These are phyloP conservation scores for Leishmania amazonensis DNA, from an alignment of 208 protist genomes.

Conservation along the genomic window DNA sequence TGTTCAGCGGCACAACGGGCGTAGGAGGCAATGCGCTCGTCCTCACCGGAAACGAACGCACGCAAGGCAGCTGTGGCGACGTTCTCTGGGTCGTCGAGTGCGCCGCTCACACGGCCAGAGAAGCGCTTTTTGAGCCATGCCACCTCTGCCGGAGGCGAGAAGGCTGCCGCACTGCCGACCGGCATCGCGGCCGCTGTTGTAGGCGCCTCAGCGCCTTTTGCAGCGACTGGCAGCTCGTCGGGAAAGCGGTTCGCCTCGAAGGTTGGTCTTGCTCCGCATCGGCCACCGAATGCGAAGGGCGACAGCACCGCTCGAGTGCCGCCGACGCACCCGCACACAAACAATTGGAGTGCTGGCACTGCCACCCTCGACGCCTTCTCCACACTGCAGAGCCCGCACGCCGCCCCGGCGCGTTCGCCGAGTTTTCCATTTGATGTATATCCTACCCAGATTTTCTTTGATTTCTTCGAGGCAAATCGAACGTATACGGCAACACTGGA, in stretches of 20 bases:
- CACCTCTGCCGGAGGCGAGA: not conserved
- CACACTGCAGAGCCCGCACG: not conserved
- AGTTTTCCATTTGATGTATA: conserved; percentile 77
- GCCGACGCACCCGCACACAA: not conserved
- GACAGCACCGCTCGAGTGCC: not conserved
- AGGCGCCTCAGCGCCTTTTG: not conserved
- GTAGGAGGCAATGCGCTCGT: not conserved
- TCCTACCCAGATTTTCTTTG: conserved; percentile 84
- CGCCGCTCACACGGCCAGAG: not conserved
- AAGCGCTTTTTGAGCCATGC: not conserved
- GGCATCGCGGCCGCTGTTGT: not conserved
- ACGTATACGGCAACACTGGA: conserved; percentile 71
- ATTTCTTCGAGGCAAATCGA: conserved; percentile 69
- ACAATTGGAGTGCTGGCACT: not conserved
- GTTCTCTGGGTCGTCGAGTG: not conserved
- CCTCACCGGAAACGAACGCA: not conserved
- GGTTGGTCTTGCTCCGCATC: not conserved
- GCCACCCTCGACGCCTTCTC: not conserved
- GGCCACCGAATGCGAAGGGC: not conserved
- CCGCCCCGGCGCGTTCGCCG: not conserved
- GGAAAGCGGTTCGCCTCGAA: not conserved
- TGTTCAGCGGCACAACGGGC: not conserved
- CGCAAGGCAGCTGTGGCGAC: not conserved
- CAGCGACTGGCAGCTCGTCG: not conserved
- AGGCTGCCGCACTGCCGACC: not conserved